phyloP scores from a whole-genome alignment of 2,329 filamentous ascomycete genomes.

The Lomentospora prolificans region DNA sequence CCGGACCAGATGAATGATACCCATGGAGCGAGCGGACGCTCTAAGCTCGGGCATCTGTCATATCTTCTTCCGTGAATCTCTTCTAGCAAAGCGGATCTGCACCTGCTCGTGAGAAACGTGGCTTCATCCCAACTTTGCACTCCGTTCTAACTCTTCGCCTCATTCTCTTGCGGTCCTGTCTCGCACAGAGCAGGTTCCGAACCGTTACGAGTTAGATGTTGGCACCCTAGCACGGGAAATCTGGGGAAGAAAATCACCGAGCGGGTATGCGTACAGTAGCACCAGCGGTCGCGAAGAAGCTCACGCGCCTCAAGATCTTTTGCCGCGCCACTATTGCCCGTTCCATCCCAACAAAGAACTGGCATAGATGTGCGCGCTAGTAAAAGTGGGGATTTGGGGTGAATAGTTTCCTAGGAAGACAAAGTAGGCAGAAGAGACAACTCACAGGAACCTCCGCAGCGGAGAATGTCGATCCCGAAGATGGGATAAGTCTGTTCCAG shows the following conservation, averaged over 20 bases:
- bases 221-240: too few species aligned
- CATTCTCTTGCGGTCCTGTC: too few species aligned
- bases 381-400: not conserved
- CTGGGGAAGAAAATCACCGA: too few species aligned
- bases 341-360: not conserved
- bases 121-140: not conserved
- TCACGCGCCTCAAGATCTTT: not conserved
- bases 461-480: conserved; percentile 2
- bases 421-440: not conserved
- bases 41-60: not conserved
- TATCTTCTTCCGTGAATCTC: not conserved
- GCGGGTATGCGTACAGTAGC: too few species aligned
- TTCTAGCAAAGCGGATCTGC: not conserved
- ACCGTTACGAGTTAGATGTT: too few species aligned
- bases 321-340: not conserved
- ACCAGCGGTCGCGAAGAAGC: not conserved
- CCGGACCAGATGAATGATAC: not conserved
- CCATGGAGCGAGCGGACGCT: not conserved
- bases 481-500: not conserved
- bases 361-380: too few species aligned
- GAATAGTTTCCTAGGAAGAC: not conserved
- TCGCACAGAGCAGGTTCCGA: too few species aligned
- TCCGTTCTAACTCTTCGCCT: not conserved
- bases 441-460: not conserved
- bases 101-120: not conserved